phyloP scores from a whole-genome alignment of 257 asterid genomes.

The Verbena officinalis region DNA sequence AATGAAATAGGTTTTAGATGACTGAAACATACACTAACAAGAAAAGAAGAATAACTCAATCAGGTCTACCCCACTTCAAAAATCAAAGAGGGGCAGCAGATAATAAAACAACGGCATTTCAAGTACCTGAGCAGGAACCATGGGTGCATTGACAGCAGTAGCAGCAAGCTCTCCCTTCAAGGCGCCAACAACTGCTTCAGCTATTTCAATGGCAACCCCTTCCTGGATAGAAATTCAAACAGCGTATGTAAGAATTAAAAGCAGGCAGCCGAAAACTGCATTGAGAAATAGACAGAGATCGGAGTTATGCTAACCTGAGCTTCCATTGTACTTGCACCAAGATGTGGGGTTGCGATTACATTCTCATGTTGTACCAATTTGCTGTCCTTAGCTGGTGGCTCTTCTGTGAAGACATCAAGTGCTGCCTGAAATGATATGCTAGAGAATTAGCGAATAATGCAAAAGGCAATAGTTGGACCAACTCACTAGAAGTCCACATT shows the following conservation, averaged over 20 bases:
- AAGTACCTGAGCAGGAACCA: constrained; percentile 93
- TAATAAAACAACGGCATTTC: not conserved
- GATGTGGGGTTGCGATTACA: constrained; percentile 93
- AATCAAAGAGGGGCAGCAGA: not conserved
- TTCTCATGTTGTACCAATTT: constrained; percentile 74
- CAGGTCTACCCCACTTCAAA: too few species aligned
- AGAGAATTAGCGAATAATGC: constrained; percentile 10
- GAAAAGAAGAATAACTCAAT: not conserved
- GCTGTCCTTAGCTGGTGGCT: constrained; percentile 91
- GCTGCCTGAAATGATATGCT: constrained; percentile 68
- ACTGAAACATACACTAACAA: constrained; percentile 4
- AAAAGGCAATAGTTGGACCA: not conserved
- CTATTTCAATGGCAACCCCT: constrained; percentile 96
- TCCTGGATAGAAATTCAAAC: constrained; percentile 54
- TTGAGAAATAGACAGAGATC: not conserved
- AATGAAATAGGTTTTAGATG: not conserved
- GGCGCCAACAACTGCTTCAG: constrained; percentile 98
- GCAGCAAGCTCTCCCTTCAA: constrained; percentile 94
- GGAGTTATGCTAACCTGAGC: constrained; percentile 72
- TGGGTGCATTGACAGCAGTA: constrained; percentile 96
- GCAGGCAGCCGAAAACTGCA: not conserved
- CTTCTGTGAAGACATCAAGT: constrained; percentile 92
- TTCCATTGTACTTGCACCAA: constrained; percentile 96
- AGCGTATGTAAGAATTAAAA: constrained; percentile 19
- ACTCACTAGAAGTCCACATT: constrained; percentile 1